Evolutionary conservation across 2,329 filamentous ascomycete species (phyloP).

Genomic region (Talaromyces albobiverticillius): DNA sequence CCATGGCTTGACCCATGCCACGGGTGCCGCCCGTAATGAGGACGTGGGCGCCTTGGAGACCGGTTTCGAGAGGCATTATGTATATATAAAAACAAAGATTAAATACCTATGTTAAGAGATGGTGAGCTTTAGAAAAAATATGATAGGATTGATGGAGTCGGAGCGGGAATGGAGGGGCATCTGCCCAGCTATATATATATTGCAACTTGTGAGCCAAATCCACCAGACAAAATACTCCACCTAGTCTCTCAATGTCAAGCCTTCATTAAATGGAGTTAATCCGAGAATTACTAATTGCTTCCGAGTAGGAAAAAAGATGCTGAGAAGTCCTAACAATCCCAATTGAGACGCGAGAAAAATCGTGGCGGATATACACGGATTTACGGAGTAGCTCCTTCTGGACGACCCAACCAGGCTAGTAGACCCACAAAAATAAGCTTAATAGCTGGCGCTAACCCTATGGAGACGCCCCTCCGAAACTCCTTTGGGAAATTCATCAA

Average conservation of each 20-base stretch:
- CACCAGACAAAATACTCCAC: not conserved
- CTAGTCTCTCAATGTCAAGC: too few relatives aligned
- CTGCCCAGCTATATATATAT: not conserved
- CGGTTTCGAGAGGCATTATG: not conserved
- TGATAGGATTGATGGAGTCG: not conserved
- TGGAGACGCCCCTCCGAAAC: not conserved
- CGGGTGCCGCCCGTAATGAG: slow-evolving; percentile 19
- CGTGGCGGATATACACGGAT: too few relatives aligned
- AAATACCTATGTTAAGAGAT: not conserved
- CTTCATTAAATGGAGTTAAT: too few relatives aligned
- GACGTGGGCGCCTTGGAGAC: not conserved
- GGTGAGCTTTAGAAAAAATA: not conserved
- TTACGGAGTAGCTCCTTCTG: too few relatives aligned
- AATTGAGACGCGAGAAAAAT: too few relatives aligned
- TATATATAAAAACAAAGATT: not conserved
- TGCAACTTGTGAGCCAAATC: too few relatives aligned
- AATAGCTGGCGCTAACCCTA: not conserved
- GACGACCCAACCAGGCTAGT: not conserved
- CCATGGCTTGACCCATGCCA: slow-evolving; percentile 26
- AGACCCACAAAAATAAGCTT: not conserved
- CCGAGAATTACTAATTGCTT: not conserved
- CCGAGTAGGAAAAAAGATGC: not conserved
- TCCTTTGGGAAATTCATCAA: not conserved
- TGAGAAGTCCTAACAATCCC: too few relatives aligned
- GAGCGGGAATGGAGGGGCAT: not conserved